phyloP scores from a whole-genome alignment of 2,329 filamentous ascomycete genomes.

The Orbilia oligospora region DNA sequence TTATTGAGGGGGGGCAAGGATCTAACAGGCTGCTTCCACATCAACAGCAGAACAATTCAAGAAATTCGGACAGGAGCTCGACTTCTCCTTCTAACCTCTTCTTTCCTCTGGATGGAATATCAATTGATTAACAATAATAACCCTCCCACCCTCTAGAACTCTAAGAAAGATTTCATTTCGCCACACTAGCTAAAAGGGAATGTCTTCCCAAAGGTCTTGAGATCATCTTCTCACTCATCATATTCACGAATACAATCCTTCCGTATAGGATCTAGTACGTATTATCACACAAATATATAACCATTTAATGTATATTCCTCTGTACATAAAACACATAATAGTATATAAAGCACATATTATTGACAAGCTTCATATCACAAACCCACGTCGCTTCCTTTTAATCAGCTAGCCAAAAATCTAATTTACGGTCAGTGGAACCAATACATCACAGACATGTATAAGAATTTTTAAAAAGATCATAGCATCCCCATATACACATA shows the following conservation, averaged over 20 bases:
- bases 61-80: conserved; percentile 24
- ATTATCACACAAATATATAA: background rate
- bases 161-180: no score
- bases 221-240: background rate
- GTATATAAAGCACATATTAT: no score
- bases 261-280: background rate
- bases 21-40: background rate
- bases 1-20: no score
- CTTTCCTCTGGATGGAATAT: no score
- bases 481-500: conserved; percentile 14
- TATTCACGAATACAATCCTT: no score
- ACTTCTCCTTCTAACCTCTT: background rate
- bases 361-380: background rate
- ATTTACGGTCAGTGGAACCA: no score
- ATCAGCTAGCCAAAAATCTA: no score
- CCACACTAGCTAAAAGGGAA: no score
- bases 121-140: background rate
- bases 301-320: background rate
- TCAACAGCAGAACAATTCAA: conserved; percentile 47
- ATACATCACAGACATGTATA: no score
- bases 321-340: background rate
- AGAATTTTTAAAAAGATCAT: background rate
- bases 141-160: no score
- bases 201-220: background rate
- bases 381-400: background rate